Conservation (phyloP, 306 rosid species). For the barrel medic (Medicago truncatula) region MtrunA17r5.0-ANR NC_053046.1:39854501-39855000, state of each 20-base stretch:
- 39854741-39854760: conserved; percentile 17
- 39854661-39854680: background rate
- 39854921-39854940: conserved; percentile 63
- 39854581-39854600: conserved; percentile 13
- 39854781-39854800: conserved; percentile 78
- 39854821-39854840: conserved; percentile 80
- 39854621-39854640: conserved; percentile 4
- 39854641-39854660: conserved; percentile 23
- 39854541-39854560: background rate
- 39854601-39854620: conserved; percentile 3
- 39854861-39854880: conserved; percentile 86
- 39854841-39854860: conserved; percentile 81
- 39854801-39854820: conserved; percentile 79
- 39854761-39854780: conserved; percentile 97
- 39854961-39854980: conserved; percentile 83
- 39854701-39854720: conserved; percentile 15
- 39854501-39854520: background rate
- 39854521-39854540: conserved; percentile 25
- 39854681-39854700: conserved; percentile 22
- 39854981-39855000: conserved; percentile 76
- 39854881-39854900: conserved; percentile 85
- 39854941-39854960: conserved; percentile 79
- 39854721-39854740: conserved; percentile 21
- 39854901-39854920: conserved; percentile 80
- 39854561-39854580: background rate